A percentile compares a stretch with the other conserved stretches of the same genome.
These are phyloP conservation scores for Kuraishia piskuri DNA, from an alignment of 805 yeast genomes.

Conservation along the genomic window DNA sequence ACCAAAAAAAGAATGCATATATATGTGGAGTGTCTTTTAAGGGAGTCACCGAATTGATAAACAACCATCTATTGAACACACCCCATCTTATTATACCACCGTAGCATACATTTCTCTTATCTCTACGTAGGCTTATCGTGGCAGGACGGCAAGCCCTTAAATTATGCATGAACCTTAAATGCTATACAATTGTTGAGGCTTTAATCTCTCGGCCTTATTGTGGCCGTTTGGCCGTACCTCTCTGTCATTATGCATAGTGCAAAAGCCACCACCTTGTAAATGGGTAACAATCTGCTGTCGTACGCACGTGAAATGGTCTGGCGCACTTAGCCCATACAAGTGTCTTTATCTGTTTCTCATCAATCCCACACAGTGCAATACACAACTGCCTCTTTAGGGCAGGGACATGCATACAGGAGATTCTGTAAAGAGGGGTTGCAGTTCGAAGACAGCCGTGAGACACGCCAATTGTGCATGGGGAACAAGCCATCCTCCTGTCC, in stretches of 20 bases:
- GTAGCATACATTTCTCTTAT: neutral
- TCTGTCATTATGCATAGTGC: neutral
- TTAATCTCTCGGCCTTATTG: neutral
- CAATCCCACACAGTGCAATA: neutral
- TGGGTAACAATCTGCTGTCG: neutral
- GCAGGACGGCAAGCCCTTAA: neutral
- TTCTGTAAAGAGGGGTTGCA: neutral
- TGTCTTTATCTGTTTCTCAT: too few relatives aligned
- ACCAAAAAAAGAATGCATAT: too few relatives aligned
- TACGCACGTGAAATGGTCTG: neutral
- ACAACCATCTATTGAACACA: too few relatives aligned
- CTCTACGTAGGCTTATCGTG: neutral
- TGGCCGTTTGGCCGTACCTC: neutral
- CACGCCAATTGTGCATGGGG: neutral
- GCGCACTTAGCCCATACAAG: neutral
- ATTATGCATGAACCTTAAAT: neutral
- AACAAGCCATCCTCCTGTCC: neutral
- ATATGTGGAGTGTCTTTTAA: too few relatives aligned
- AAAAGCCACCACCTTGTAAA: neutral
- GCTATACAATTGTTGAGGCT: neutral
- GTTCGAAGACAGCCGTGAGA: neutral
- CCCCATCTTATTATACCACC: too few relatives aligned
- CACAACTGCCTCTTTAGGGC: neutral
- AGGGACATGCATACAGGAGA: neutral
- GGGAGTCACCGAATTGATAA: too few relatives aligned